These are phyloP conservation scores for Paramarasmius palmivorus DNA, from an alignment of 1,284 basidiomycete genomes.

Conservation along the genomic window DNA sequence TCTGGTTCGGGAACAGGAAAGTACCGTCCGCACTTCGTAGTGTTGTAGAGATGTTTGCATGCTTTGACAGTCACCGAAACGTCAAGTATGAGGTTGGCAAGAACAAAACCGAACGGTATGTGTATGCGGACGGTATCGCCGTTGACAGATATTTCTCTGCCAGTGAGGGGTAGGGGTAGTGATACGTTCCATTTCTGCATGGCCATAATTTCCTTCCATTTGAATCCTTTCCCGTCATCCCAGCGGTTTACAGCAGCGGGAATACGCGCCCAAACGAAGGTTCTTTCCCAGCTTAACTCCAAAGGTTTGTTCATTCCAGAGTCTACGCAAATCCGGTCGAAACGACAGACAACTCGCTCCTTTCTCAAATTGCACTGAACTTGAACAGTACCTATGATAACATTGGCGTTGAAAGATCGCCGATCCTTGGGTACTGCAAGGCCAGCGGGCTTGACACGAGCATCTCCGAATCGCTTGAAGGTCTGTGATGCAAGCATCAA, in stretches of 20 bases:
- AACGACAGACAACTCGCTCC: conserved; percentile 33
- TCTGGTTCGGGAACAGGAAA: conserved; percentile 54
- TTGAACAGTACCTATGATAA: conserved; percentile 43
- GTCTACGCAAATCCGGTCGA: conserved; percentile 44
- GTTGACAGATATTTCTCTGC: conserved; percentile 47
- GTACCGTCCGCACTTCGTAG: conserved; percentile 48
- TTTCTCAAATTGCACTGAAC: conserved; percentile 47
- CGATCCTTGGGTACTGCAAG: conserved; percentile 16
- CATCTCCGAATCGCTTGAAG: conserved; percentile 44
- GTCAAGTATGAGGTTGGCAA: conserved; percentile 76
- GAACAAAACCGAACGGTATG: conserved; percentile 79
- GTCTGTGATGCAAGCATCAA: conserved; percentile 65
- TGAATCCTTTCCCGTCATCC: conserved; percentile 31
- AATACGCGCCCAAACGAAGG: conserved; percentile 47
- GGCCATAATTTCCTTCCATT: conserved; percentile 82
- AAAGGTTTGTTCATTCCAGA: conserved; percentile 27
- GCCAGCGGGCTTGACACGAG: conserved; percentile 11
- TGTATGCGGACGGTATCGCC: conserved; percentile 72
- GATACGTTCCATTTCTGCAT: conserved; percentile 63
- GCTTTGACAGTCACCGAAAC: conserved; percentile 66
- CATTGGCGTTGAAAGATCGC: conserved; percentile 30
- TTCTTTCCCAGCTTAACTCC: conserved; percentile 37
- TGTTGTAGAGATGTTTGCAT: conserved; percentile 59
- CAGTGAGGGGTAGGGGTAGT: conserved; percentile 26
- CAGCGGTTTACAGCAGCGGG: conserved; percentile 30